Evolutionary conservation across 192 early-diverging fungal species (phyloP), one percentile per base, ranked within the genome.

Genomic region (Chytriomyces sp.): DNA sequence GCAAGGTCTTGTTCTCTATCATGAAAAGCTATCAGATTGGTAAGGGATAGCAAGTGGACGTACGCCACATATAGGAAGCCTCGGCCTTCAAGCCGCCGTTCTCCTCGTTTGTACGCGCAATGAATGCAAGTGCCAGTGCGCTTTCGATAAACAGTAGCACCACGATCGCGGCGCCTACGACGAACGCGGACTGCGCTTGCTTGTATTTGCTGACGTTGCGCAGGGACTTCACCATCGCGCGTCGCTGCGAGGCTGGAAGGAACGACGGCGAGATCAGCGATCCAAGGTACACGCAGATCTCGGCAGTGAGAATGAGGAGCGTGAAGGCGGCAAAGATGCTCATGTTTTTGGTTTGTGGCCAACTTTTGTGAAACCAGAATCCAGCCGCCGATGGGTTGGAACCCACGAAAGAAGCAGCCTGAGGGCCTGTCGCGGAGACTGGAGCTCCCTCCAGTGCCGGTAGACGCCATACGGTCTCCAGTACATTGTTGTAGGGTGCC

Each of bases 201-300:
- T 68, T 68, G 52, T 2, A 6, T 39, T 68, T 68, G n/a, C 41
- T 30, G 19, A 68, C 25, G 65, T 56, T 34, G 31, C 65, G 17
- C 41, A 68, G 52, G 6, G 7, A 19, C 52, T 68, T 68, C 32
- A 68, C 52, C 52, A 55, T 55, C 12, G 52, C 33, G n/a, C 65
- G 65, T 28, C 65, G 65, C 52, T 68, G 65, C 5, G 44, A 1
- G 41, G 65, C 65, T 33, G 65, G 65, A 7, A 68, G 52, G 28
- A 52, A 68, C 0, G 52, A 25, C 7, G 52, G 65, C 12, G 17
- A 32, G 65, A 68, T 68, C 52, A 68, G 52, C 0, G 65, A 68
- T 0, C 49, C 52, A 25, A 68, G 22, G 65, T 68, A 68, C 5
- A 55, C 52, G 10, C 32, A 25, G 33, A 68, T 68, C 52, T 55